Evolutionary conservation across 2,329 filamentous ascomycete genomes (phyloP).

Genomic region (Aspergillus terreus): DNA sequence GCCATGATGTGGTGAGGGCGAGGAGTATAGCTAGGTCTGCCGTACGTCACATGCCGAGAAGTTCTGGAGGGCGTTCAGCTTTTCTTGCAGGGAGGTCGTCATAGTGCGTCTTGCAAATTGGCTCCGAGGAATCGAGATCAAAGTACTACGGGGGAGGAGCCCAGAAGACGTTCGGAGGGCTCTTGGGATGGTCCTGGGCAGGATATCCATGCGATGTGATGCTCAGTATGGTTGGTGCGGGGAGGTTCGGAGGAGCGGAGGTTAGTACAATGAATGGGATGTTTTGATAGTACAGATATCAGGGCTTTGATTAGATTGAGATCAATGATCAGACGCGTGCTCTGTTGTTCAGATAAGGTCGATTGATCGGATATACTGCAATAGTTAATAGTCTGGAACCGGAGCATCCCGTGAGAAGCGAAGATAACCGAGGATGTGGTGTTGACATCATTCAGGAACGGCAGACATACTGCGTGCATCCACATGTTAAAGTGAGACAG

Average conservation of each 20-base stretch:
- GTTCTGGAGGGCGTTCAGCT: constrained; percentile 29
- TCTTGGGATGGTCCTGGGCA: not conserved
- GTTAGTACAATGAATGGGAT: too few relatives aligned
- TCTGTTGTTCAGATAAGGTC: too few relatives aligned
- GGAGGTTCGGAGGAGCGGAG: not conserved
- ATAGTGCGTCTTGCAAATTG: constrained; percentile 18
- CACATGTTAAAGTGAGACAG: not conserved
- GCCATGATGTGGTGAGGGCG: not conserved
- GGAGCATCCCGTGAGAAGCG: too few relatives aligned
- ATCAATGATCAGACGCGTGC: too few relatives aligned
- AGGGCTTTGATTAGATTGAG: too few relatives aligned
- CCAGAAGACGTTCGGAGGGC: not conserved
- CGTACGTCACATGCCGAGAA: constrained; percentile 45
- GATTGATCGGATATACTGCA: too few relatives aligned
- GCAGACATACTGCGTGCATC: too few relatives aligned
- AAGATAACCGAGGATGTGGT: not conserved
- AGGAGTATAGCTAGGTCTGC: not conserved
- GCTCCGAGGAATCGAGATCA: not conserved
- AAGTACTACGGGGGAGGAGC: not conserved
- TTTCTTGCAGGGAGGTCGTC: constrained; percentile 31
- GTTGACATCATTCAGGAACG: constrained; percentile 2
- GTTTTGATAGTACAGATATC: too few relatives aligned
- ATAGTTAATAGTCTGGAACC: too few relatives aligned
- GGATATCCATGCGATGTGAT: not conserved
- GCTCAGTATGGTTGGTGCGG: not conserved